Evolutionary conservation across 2,329 filamentous ascomycete genomes (phyloP), one percentile per base, ranked within the genome.

Genomic region (Thelonectria rubi): DNA sequence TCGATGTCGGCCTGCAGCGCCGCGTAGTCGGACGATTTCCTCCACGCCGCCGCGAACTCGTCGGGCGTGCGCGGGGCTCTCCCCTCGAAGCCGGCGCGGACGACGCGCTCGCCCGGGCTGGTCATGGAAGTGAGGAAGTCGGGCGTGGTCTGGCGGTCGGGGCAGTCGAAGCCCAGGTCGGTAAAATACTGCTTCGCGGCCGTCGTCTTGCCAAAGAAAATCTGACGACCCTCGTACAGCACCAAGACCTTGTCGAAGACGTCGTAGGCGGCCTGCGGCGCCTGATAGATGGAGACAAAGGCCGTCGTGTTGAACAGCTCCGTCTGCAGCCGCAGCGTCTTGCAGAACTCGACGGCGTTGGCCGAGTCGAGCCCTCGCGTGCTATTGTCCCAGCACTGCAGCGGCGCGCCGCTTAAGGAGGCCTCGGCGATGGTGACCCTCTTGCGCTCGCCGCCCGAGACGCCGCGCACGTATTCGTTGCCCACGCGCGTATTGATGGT

Each of bases 351-450:
- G 2, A 90, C 73, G 0, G 88, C 88, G 0, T 87, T 90, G n/a
- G 83, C 86, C 2, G 85, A 84, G 69, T 91, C 88, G 1, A 91
- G 77, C 15, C 88, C 88, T 51, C 81, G 77, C 0, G 88, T 91
- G 5, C 83, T 86, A 55, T 91, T 91, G 56, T 88, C 90, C 90
- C 90, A 93, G 63, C 88, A 90, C 74, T 91, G 89, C 0, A 85
- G 78, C 78, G 48, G 83, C 75, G 66, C 77, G 47, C 69, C 69
- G 5, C 72, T 69, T 2, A 77, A 60, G 9, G 70, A 68, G 1
- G 74, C 75, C 56, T 78, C 75, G 0, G 76, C 70, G 48, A 78
- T 77, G 1, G 72, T 76, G 7, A 77, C 80, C 1, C 80, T 71
- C 61, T 78, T 78, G 3, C 81, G 74, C 72, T 87, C 84, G 59